Evolutionary conservation across 2,329 filamentous ascomycete species (phyloP), one percentile per base, ranked within the genome.

Genomic region (Fusarium subglutinans): DNA sequence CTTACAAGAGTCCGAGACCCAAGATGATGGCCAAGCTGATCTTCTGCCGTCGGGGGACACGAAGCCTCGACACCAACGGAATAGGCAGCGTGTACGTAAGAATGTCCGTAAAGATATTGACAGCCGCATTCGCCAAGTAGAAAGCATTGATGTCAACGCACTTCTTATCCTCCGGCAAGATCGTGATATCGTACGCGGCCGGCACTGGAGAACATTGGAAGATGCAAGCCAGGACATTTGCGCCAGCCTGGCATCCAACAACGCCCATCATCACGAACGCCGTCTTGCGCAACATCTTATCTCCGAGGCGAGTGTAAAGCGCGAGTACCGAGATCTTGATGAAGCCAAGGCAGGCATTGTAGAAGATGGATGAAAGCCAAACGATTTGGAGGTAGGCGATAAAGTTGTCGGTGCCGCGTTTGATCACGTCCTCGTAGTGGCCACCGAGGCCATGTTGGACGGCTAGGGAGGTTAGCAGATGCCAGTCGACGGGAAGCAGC

Each of bases 341-440:
- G 47, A 74, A 74, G 8, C 72, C 72, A 1, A 74, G 68, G 14
- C 69, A 74, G 6, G 71, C 71, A 44, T 73, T 73, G 38, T 73
- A 73, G 13, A 73, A 73, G 38, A 73, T 74, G 13, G 71, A 73
- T 0, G 71, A 73, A 0, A 73, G 8, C 71, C 71, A 73, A 11
- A 74, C 71, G 5, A 73, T 74, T 12, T 73, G 71, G 20, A 63
- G 64, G n/a, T 73, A 73, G 13, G 63, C 51, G 22, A 74, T 69
- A 4, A 73, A 68, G n/a, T 74, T 73, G 6, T 60, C 43, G 1
- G 55, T 58, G 4, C 71, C 71, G 38, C 58, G 71, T 6, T 68
- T 30, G 10, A 54, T 38, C 5, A 73, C 71, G 15, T 73, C 71
- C 22, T 38, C 41, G 18, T 64, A 73, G 38, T 73, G 71, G 8